phyloP scores from a whole-genome alignment of 1,284 basidiomycete species.

The Heimioporus retisporus region DNA sequence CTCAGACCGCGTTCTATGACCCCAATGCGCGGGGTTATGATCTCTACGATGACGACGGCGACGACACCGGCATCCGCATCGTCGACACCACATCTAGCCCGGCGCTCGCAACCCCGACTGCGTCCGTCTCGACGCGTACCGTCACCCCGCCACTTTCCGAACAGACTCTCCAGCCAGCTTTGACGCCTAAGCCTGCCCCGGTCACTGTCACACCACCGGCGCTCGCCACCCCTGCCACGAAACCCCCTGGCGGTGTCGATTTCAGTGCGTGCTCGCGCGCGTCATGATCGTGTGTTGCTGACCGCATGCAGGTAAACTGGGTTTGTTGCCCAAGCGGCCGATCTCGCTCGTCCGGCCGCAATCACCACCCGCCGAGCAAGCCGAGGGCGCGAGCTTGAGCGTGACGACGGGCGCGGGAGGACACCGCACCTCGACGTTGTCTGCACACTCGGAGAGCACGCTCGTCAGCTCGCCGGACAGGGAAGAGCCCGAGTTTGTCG shows the following conservation, averaged over 20 bases:
- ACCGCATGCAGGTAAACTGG: conserved; percentile 58
- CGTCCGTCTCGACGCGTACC: neutral
- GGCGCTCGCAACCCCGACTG: neutral
- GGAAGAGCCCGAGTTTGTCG: conserved; percentile 32
- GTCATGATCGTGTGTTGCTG: neutral
- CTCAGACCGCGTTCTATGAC: conserved; percentile 49
- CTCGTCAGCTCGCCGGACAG: conserved; percentile 18
- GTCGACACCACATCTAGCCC: conserved; percentile 13
- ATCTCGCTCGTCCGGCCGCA: conserved; percentile 67
- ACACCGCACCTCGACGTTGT: conserved; percentile 14
- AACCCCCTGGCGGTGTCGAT: conserved; percentile 30
- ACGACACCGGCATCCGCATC: conserved; percentile 25
- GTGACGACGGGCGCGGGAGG: neutral
- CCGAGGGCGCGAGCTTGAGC: no score
- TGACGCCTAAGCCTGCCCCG: no score
- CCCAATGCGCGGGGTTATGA: conserved; percentile 46
- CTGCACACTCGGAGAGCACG: conserved; percentile 24
- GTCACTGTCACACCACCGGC: no score
- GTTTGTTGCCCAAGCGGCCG: conserved; percentile 79
- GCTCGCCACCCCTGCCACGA: neutral
- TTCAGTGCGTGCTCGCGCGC: conserved; percentile 32
- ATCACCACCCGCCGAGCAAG: conserved; percentile 28
- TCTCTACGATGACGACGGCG: conserved; percentile 33
- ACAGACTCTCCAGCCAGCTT: conserved; percentile 16
- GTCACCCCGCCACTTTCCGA: conserved; percentile 8